A percentile compares a stretch with the other conserved stretches of the same genome.
Conservation (phyloP, 2,329 filamentous ascomycete species). For the Phyllosticta citriasiana region DNA sequence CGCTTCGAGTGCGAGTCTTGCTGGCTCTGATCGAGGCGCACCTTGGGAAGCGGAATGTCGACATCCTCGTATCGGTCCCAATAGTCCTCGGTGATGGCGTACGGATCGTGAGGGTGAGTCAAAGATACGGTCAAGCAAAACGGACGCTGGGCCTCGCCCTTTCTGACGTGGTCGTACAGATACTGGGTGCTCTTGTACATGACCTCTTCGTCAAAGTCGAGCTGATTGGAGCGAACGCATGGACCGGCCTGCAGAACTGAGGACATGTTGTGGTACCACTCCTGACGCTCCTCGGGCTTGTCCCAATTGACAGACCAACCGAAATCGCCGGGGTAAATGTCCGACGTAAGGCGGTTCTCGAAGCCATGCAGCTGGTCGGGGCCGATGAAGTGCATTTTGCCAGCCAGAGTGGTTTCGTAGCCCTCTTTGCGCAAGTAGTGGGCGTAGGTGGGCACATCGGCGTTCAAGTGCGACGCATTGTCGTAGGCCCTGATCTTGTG, state of each 20-base stretch:
- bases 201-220: constrained; percentile 93
- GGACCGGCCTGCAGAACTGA: constrained; percentile 84
- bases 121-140: constrained; percentile 88
- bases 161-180: constrained; percentile 80
- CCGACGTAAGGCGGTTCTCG: constrained; percentile 82
- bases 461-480: constrained; percentile 75
- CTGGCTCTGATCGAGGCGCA: constrained; percentile 67
- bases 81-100: constrained; percentile 86
- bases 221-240: constrained; percentile 84
- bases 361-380: constrained; percentile 86
- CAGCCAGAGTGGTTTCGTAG: constrained; percentile 83
- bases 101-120: constrained; percentile 90
- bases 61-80: constrained; percentile 88
- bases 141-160: constrained; percentile 58
- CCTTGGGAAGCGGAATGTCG: constrained; percentile 73
- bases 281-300: constrained; percentile 68
- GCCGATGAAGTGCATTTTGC: constrained; percentile 96
- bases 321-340: constrained; percentile 91
- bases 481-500: constrained; percentile 89
- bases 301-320: constrained; percentile 97
- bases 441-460: constrained; percentile 81
- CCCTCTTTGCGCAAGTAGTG: constrained; percentile 78
- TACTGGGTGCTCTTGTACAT: constrained; percentile 88
- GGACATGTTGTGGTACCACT: constrained; percentile 92
- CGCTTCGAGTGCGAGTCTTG: constrained; percentile 82